Evolutionary conservation across 1,284 basidiomycete species (phyloP), one percentile per base, ranked within the genome.

Genomic region (Rhodotorula sp.): DNA sequence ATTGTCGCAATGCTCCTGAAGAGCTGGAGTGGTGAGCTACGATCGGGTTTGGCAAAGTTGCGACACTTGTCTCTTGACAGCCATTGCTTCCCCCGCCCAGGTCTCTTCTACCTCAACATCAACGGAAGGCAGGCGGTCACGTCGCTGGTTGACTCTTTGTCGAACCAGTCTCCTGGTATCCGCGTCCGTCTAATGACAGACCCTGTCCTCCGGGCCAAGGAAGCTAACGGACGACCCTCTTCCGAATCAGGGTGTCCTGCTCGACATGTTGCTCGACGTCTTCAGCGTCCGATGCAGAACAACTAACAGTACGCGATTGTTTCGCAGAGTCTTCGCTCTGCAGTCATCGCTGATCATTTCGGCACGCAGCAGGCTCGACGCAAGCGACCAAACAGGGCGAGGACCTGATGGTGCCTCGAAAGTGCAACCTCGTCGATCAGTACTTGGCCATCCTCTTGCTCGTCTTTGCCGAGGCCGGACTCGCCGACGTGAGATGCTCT

Each of bases 211-310:
- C 21, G 0, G 5, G 8, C 19, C 8, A n/a, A 10, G 6, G 3
- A 3, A 2, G 34, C n/a, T 43, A 7, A 34, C 34, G 34, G 48
- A 50, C 60, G 6, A 14, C 16, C 6, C 14, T 19, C 6, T 4
- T 28, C 28, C 3, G 21, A 12, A 15, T 5, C 79, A 95, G 93
- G 93, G 95, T 83, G 87, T 93, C 34, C 85, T 98, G 47, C 84
- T 99, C 48, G 92, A 97, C 78, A 90, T 97, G 86, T 91, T 99
- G 78, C 95, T 95, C 79, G 90, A 92, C 74, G 85, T 95, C n/a
- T 84, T 99, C 65, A 91, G 93, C 68, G 94, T 97, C 48, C 59
- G 28, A 43, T 43, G 38, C 38, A 43, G 38, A 14, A 43, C 10
- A 12, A 43, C 10, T 12, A 43, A 10, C 38, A 43, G 38, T 43